A percentile compares a stretch with the other conserved stretches of the same genome.
Conservation (phyloP, 2,329 filamentous ascomycete genomes). For the Leptographium flavum region DNA sequence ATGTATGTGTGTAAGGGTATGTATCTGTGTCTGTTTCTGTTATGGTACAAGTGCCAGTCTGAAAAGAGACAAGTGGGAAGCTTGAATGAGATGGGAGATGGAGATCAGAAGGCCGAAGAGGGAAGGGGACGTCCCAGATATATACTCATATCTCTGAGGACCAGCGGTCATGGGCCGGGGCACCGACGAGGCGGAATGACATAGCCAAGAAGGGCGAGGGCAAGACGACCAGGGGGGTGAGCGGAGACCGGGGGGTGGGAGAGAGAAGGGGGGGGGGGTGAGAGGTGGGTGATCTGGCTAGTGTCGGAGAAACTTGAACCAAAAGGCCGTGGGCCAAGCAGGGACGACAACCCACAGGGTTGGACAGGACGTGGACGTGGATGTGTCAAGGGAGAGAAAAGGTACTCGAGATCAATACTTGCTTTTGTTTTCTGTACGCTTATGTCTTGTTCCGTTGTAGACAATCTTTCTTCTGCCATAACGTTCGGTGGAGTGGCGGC, state of each 20-base stretch:
- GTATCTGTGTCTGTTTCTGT: too few species aligned
- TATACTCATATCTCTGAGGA: not conserved
- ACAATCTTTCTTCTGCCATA: too few species aligned
- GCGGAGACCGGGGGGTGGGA: too few species aligned
- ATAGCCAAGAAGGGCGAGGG: not conserved
- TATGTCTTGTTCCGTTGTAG: too few species aligned
- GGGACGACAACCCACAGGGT: not conserved
- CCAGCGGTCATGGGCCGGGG: not conserved
- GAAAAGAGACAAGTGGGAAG: not conserved
- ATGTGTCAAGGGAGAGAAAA: too few species aligned
- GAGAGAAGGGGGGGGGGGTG: not conserved
- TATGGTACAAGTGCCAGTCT: too few species aligned
- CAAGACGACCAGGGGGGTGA: not conserved
- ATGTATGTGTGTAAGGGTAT: too few species aligned
- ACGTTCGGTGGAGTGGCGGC: not conserved
- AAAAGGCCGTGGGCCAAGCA: not conserved
- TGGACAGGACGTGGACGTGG: too few species aligned
- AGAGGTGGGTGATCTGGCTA: not conserved
- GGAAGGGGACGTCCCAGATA: not conserved
- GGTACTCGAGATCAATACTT: too few species aligned
- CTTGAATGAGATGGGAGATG: not conserved
- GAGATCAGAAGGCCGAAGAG: not conserved
- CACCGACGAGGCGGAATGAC: not conserved
- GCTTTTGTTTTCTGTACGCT: not conserved
- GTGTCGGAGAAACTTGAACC: not conserved